Base-by-base conservation (phyloP, 805 yeast genomes). In the Metschnikowia proteae region DNA sequence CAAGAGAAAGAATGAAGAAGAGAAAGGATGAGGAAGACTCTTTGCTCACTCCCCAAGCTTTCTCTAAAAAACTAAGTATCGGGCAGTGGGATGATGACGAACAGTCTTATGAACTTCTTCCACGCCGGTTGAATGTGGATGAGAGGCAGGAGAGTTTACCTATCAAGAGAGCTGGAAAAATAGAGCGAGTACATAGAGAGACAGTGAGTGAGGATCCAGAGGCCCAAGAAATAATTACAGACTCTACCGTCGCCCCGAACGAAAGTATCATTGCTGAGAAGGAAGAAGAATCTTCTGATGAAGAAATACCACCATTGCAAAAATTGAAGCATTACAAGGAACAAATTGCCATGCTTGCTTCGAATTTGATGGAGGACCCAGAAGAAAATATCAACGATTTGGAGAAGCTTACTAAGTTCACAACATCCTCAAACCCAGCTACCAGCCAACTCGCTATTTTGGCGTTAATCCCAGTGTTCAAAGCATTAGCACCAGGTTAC, bases 401-500 rank as follows among this genome's bases (percentile, higher is more conserved):
- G 9, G 76, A 86, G 2, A 80, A 91, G 61, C 73, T 87, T 43
- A 71, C 87, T 46, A 81, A 77, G 56, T 85, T 86, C 89, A 75
- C 88, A 0, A 76, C 72, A 49, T 84, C 94, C 1, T 78, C 76
- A 56, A 83, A 85, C 56, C 72, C 79, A 47, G 84, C 78, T 59
- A 82, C 87, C 2, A 71, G 82, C 33, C 86, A 86, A 65, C 73
- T 90, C 46, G 79, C 96, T 0, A 70, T 90, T 51, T 70, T 89
- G 53, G 84, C 98, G 0, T 75, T 91, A 51, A 84, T 89, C 2
- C 88, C 95, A 0, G 87, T 89, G 3, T 88, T 88, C 75, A 88
- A 88, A 58, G 79, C 85, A 48, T 79, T 94, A 41, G 83, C 94
- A 1, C 99, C 99, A 1, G 84, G 94, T 6, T 92, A 92, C 66